Evolutionary conservation across 208 protist genomes (phyloP), one percentile per base, ranked within the genome.

Genomic region (Porcisia hertigi): DNA sequence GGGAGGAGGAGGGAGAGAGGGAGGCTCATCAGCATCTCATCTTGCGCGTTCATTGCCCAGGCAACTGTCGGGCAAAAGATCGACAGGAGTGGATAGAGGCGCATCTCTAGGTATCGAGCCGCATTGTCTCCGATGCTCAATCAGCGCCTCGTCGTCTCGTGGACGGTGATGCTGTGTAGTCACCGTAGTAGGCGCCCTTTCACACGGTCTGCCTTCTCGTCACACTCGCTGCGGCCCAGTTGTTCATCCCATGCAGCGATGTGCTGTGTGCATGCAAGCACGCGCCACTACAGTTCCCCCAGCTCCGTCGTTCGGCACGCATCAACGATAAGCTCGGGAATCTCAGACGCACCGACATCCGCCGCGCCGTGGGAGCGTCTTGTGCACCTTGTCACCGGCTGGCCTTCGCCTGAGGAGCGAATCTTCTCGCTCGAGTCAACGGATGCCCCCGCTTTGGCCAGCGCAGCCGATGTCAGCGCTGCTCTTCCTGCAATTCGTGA

Each of bases 401-500:
- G 6, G 23, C 14, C 34, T n/a, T 34, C 23, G 30, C 7, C 53
- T 18, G 49, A 43, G 69, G 25, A 72, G 53, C 69, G 20, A 43
- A 30, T 34, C 2, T 8, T 36, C 3, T 0, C 43, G 25, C 66
- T 41, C 25, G 54, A 0, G 47, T 20, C 43, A 41, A 14, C n/a
- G 49, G 66, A 36, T 2, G 47, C 47, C 66, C 18, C 66, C 47
- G 16, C 66, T 41, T 54, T 47, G 47, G 53, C 36, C 16, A n/a
- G 25, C 20, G 52, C 7, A 23, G 36, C 16, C 3, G 53, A 49
- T 41, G 8, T 59, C 53, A 5, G 30, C 43, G 49, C 53, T 47
- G 69, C 53, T 6, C 69, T 55, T 59, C 45, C 69, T 45, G 20
- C 11, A 43, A 54, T 72, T 54, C 69, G 53, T 34, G 20, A 59